Percentiles rank a stretch among this genome's conserved stretches.
phyloP scores from a whole-genome alignment of 2,329 filamentous ascomycete species.

The Aspergillus clavatus region DNA sequence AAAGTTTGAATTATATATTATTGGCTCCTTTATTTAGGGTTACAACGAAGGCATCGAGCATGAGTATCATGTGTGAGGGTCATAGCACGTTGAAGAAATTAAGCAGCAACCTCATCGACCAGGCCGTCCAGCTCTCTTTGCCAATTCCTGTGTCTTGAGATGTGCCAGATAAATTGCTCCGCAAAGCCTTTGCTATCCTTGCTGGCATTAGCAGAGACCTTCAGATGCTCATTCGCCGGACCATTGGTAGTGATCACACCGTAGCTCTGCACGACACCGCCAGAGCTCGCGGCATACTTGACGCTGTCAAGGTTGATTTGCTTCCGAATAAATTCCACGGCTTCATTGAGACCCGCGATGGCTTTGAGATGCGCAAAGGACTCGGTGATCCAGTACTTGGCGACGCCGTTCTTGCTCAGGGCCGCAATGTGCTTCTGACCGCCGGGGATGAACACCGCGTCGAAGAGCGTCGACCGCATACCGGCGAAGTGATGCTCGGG shows the following conservation, averaged over 20 bases:
- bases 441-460: slow-evolving; percentile 71
- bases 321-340: slow-evolving; percentile 57
- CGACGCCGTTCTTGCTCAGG: slow-evolving; percentile 65
- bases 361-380: slow-evolving; percentile 52
- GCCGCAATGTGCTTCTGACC: slow-evolving; percentile 57
- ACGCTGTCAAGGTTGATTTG: slow-evolving; percentile 37
- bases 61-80: slow-evolving; percentile 31
- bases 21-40: no score
- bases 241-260: slow-evolving; percentile 67
- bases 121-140: slow-evolving; percentile 64
- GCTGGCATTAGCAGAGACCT: slow-evolving; percentile 57
- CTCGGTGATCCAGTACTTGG: slow-evolving; percentile 71
- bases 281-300: slow-evolving; percentile 45
- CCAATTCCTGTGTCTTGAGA: slow-evolving; percentile 70
- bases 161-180: slow-evolving; percentile 63
- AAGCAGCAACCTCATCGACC: slow-evolving; percentile 54
- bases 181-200: slow-evolving; percentile 67
- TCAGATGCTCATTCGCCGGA: slow-evolving; percentile 51
- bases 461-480: slow-evolving; percentile 72
- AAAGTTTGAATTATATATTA: no score
- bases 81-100: slow-evolving; percentile 38
- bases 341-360: slow-evolving; percentile 68
- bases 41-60: slow-evolving; percentile 34
- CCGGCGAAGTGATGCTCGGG: slow-evolving; percentile 78
- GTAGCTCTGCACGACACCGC: slow-evolving; percentile 60